Percentiles rank a stretch among this genome's conserved stretches.
Evolutionary conservation across 169 alveolate genomes (phyloP).

Genomic region (Eimeria sp.): DNA sequence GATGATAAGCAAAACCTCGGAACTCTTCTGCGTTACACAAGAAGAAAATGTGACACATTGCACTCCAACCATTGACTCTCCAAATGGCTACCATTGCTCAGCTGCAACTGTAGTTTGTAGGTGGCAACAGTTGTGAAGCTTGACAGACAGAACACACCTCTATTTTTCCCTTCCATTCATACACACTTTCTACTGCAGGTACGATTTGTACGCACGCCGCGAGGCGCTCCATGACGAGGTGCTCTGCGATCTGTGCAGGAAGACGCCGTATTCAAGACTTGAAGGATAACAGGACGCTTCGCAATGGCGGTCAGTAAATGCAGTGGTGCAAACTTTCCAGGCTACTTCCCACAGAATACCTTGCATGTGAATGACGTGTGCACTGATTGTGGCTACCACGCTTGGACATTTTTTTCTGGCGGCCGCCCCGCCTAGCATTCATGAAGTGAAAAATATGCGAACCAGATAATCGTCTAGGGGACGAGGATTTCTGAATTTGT

Average conservation of each 20-base stretch:
- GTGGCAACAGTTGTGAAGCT: not conserved
- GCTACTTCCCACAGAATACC: not conserved
- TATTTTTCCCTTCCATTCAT: conserved; percentile 79
- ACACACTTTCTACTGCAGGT: conserved; percentile 77
- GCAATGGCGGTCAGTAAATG: not conserved
- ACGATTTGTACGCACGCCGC: conserved; percentile 84
- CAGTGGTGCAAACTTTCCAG: not conserved
- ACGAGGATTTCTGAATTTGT: not conserved
- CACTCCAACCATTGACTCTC: not conserved
- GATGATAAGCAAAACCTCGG: conserved; percentile 74
- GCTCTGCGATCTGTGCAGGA: conserved; percentile 70
- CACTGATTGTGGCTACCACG: not conserved
- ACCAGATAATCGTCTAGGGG: not conserved
- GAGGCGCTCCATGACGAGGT: conserved; percentile 48
- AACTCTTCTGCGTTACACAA: conserved; percentile 55
- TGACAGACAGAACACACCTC: conserved; percentile 56
- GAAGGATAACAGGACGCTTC: not conserved
- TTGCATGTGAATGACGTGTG: not conserved
- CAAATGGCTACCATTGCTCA: not conserved
- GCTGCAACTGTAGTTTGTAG: not conserved
- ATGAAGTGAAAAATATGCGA: not conserved
- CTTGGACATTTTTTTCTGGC: not conserved
- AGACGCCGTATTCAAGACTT: not conserved
- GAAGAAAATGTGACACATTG: not conserved
- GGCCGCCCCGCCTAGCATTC: not conserved